A percentile compares a stretch with the other conserved stretches of the same genome.
Evolutionary conservation across 2,329 filamentous ascomycete species (phyloP).

Genomic region (Alternaria sp.): DNA sequence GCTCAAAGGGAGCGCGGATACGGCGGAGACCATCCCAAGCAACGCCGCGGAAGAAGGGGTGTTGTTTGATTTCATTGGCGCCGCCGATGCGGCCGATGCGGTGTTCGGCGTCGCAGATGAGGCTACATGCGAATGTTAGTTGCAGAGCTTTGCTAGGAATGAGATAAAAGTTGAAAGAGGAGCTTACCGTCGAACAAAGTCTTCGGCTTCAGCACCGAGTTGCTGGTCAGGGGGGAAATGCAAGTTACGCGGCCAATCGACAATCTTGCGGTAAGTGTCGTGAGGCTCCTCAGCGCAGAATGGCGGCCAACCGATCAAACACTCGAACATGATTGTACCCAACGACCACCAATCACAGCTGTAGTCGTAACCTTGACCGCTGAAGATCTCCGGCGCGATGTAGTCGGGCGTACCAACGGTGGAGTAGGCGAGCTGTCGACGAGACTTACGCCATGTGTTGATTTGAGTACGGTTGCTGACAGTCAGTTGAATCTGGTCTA

Average conservation of each 20-base stretch:
- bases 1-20: slow-evolving; percentile 95
- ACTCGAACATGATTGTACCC: slow-evolving; percentile 99
- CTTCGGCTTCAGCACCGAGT: slow-evolving; percentile 86
- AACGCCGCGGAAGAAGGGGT: slow-evolving; percentile 96
- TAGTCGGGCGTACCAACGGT: slow-evolving; percentile 98
- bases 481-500: slow-evolving; percentile 97
- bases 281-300: slow-evolving; percentile 98
- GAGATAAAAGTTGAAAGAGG: not conserved
- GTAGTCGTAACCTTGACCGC: slow-evolving; percentile 92
- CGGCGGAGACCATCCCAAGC: slow-evolving; percentile 91
- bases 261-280: slow-evolving; percentile 98
- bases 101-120: slow-evolving; percentile 93
- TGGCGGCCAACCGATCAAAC: slow-evolving; percentile 96
- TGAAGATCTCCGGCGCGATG: slow-evolving; percentile 98
- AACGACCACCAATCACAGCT: slow-evolving; percentile 99
- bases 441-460: slow-evolving; percentile 97
- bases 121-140: slow-evolving; percentile 60
- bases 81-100: slow-evolving; percentile 84
- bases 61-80: slow-evolving; percentile 89
- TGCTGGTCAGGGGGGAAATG: slow-evolving; percentile 97
- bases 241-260: slow-evolving; percentile 94
- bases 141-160: not conserved
- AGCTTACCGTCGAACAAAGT: slow-evolving; percentile 85
- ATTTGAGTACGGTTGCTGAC: slow-evolving; percentile 98
- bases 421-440: slow-evolving; percentile 95